Evolutionary conservation across 75 land plant genomes (phyloP).

Genomic region (Selaginella moellendorffii): DNA sequence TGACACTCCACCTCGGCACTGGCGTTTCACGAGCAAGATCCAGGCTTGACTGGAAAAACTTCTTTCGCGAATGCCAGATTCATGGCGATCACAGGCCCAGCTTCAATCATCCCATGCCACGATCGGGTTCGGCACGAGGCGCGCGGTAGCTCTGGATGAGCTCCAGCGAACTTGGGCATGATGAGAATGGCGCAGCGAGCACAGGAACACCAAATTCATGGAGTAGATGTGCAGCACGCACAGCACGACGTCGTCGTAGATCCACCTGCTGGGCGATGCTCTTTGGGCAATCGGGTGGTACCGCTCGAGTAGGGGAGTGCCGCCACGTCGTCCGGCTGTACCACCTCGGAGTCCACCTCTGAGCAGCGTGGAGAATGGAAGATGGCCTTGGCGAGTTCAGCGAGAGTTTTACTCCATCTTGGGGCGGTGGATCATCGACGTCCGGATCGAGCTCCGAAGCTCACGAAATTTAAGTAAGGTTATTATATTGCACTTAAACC

Average conservation of each 20-base stretch:
- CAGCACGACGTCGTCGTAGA: constrained; percentile 16
- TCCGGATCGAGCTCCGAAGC: too few relatives aligned
- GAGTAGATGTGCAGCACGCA: constrained; percentile 76
- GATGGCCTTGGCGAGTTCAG: too few relatives aligned
- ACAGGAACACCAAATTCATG: constrained; percentile 45
- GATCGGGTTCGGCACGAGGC: constrained; percentile 41
- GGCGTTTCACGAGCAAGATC: constrained; percentile 24
- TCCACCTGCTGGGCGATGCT: constrained; percentile 27
- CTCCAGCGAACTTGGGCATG: constrained; percentile 58
- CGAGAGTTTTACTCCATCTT: too few relatives aligned
- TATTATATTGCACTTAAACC: too few relatives aligned
- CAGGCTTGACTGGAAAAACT: constrained; percentile 27
- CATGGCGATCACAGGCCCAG: constrained; percentile 12
- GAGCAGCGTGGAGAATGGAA: not conserved
- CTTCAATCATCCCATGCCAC: constrained; percentile 17
- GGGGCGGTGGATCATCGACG: too few relatives aligned
- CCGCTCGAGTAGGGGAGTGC: constrained; percentile 76
- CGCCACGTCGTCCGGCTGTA: constrained; percentile 51
- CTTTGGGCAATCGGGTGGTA: constrained; percentile 71
- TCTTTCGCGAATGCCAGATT: constrained; percentile 31
- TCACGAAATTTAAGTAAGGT: too few relatives aligned
- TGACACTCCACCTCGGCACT: constrained; percentile 16
- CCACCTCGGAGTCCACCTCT: too few relatives aligned
- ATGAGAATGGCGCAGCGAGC: constrained; percentile 45
- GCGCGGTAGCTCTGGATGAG: constrained; percentile 41